A percentile compares a stretch with the other conserved stretches of the same genome.
Conservation (phyloP, 352 stramenopile species). For the Pythium biforme region DNA sequence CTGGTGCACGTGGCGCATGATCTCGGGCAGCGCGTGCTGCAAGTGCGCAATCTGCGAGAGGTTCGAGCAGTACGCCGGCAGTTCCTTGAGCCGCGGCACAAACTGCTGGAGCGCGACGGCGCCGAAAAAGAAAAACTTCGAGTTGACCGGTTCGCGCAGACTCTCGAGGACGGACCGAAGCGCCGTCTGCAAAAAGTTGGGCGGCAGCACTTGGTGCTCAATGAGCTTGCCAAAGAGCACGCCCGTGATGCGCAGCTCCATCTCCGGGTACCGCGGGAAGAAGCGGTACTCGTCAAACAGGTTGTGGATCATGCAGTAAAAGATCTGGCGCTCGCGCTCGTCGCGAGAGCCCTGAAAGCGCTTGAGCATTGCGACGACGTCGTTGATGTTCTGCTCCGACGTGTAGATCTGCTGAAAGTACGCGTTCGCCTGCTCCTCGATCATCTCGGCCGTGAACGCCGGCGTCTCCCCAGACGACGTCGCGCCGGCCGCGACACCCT, state of each 20-base stretch:
- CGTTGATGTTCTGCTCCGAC: constrained; percentile 96
- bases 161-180: constrained; percentile 97
- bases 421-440: constrained; percentile 97
- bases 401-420: constrained; percentile 99
- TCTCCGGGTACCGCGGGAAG: constrained; percentile 98
- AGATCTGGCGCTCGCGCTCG: constrained; percentile 97
- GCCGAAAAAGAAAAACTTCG: constrained; percentile 99
- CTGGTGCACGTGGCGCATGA: constrained; percentile 87
- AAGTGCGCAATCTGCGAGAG: constrained; percentile 98
- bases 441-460: constrained; percentile 91
- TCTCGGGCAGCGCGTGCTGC: constrained; percentile 91
- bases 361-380: constrained; percentile 98
- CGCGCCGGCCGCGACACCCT: constrained; percentile 8
- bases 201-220: constrained; percentile 97
- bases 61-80: constrained; percentile 97
- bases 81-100: constrained; percentile 94
- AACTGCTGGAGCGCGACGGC: constrained; percentile 98
- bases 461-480: constrained; percentile 20
- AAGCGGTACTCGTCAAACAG: constrained; percentile 99
- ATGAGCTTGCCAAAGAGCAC: constrained; percentile 98
- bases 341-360: constrained; percentile 97
- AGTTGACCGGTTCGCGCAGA: constrained; percentile 94
- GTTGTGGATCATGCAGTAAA: constrained; percentile 99
- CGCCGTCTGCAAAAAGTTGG: constrained; percentile 97
- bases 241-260: constrained; percentile 98